phyloP scores from a whole-genome alignment of 148 eudicot genomes.

The Spergularia bocconei region DNA sequence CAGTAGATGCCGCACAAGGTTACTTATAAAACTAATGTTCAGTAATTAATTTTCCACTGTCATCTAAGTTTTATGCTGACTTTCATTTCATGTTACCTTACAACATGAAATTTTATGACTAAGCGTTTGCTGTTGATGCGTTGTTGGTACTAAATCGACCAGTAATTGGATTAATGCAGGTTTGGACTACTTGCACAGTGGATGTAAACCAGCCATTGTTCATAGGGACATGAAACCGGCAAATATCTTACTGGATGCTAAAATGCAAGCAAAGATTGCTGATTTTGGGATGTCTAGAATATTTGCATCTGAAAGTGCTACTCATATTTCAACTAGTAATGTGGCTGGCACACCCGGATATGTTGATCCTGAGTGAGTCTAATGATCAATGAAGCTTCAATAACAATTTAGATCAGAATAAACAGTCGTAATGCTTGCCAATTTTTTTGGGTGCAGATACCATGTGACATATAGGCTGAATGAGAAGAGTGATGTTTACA shows the following conservation, averaged over 20 bases:
- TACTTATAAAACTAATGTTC: neutral
- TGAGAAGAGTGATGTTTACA: neutral
- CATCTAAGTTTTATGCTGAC: too few species aligned
- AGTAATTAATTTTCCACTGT: too few species aligned
- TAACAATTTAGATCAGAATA: neutral
- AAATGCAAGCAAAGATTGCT: slow-evolving; percentile 27
- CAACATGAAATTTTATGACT: too few species aligned
- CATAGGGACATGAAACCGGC: slow-evolving; percentile 34
- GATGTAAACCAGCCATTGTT: slow-evolving; percentile 30
- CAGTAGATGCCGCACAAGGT: slow-evolving; percentile 38
- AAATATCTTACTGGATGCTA: slow-evolving; percentile 26
- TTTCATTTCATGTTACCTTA: too few species aligned
- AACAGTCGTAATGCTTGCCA: neutral
- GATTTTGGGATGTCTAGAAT: slow-evolving; percentile 34
- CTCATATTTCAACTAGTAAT: slow-evolving; percentile 8
- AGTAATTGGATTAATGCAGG: slow-evolving; percentile 11
- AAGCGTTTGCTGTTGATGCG: too few species aligned
- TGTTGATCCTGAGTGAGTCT: slow-evolving; percentile 35
- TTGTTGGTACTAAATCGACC: too few species aligned
- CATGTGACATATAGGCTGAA: neutral
- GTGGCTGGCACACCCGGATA: slow-evolving; percentile 29
- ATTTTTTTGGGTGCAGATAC: neutral
- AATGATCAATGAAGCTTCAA: too few species aligned
- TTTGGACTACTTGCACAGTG: slow-evolving; percentile 36
- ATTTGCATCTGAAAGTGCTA: slow-evolving; percentile 12